Conservation (phyloP, 1,139 yeast genomes). For the Blastobotrys illinoisensis region DNA sequence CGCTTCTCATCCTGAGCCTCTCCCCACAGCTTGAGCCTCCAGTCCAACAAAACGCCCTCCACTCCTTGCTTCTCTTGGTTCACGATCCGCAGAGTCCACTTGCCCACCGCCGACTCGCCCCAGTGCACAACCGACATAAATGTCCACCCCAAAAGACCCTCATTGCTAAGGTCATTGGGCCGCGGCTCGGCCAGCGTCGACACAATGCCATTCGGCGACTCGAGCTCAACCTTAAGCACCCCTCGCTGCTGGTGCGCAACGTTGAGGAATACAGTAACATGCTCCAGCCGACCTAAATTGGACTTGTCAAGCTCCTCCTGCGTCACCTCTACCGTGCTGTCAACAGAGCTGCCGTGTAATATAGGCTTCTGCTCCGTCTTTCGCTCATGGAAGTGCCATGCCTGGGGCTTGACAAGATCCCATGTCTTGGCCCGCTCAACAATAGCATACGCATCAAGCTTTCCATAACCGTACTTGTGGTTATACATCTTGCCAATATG, state of each 20-base stretch:
- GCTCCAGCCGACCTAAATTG: slow-evolving; percentile 74
- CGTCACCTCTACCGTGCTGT: slow-evolving; percentile 45
- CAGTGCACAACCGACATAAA: slow-evolving; percentile 98
- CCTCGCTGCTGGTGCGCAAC: slow-evolving; percentile 68
- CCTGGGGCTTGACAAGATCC: slow-evolving; percentile 84
- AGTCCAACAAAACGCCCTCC: slow-evolving; percentile 49
- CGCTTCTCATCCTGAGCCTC: slow-evolving; percentile 59
- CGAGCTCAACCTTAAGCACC: slow-evolving; percentile 54
- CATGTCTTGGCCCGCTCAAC: slow-evolving; percentile 73
- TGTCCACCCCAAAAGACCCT: slow-evolving; percentile 78
- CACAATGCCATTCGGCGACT: slow-evolving; percentile 68
- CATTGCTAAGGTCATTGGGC: slow-evolving; percentile 46
- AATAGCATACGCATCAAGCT: slow-evolving; percentile 73
- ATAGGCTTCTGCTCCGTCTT: slow-evolving; percentile 29
- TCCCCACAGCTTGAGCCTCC: slow-evolving; percentile 83
- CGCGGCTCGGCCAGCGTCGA: slow-evolving; percentile 78
- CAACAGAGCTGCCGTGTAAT: slow-evolving; percentile 31
- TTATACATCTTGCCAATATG: slow-evolving; percentile 63
- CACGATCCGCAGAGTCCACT: slow-evolving; percentile 69
- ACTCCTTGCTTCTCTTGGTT: slow-evolving; percentile 37
- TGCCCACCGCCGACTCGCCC: slow-evolving; percentile 84
- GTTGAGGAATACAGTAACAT: slow-evolving; percentile 75
- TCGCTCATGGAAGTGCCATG: slow-evolving; percentile 62
- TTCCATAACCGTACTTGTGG: slow-evolving; percentile 90
- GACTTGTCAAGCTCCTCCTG: slow-evolving; percentile 46